These are phyloP conservation scores for Strobilomyces confusus DNA, from an alignment of 768 basidiomycete species.

Conservation along the genomic window DNA sequence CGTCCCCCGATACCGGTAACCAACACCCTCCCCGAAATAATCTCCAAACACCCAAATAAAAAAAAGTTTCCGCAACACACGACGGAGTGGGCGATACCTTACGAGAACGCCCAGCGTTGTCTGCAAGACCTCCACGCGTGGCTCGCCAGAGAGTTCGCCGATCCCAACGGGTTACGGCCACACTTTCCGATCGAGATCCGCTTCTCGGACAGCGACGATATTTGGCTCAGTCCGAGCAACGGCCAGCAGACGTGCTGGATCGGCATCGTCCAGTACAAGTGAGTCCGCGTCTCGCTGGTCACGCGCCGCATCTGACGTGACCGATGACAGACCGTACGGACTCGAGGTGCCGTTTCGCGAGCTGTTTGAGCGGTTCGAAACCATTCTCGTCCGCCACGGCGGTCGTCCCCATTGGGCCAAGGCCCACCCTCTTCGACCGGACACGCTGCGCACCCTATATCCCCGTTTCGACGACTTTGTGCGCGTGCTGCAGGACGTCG, in stretches of 20 bases:
- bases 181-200: constrained; percentile 95
- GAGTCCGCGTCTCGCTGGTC: constrained; percentile 25
- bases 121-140: constrained; percentile 69
- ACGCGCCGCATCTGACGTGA: constrained; percentile 5
- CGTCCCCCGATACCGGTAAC: not conserved
- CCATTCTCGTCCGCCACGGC: constrained; percentile 59
- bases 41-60: too few species aligned
- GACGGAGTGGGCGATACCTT: constrained; percentile 92
- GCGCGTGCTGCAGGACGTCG: constrained; percentile 59
- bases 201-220: constrained; percentile 83
- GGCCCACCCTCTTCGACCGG: constrained; percentile 69
- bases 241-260: constrained; percentile 85
- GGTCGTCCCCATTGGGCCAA: constrained; percentile 98
- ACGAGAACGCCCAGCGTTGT: constrained; percentile 58
- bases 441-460: constrained; percentile 63
- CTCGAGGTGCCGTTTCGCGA: constrained; percentile 75
- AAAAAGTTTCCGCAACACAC: constrained; percentile 91
- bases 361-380: constrained; percentile 74
- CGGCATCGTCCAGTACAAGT: constrained; percentile 98
- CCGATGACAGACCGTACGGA: constrained; percentile 75
- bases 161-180: constrained; percentile 73
- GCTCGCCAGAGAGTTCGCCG: constrained; percentile 60
- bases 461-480: constrained; percentile 79
- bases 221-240: constrained; percentile 90
- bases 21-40: not conserved